Percentiles rank a stretch among this genome's conserved stretches.
These are phyloP conservation scores for Litsea cubeba DNA, from an alignment of 164 flowering plant genomes.

Conservation along the genomic window DNA sequence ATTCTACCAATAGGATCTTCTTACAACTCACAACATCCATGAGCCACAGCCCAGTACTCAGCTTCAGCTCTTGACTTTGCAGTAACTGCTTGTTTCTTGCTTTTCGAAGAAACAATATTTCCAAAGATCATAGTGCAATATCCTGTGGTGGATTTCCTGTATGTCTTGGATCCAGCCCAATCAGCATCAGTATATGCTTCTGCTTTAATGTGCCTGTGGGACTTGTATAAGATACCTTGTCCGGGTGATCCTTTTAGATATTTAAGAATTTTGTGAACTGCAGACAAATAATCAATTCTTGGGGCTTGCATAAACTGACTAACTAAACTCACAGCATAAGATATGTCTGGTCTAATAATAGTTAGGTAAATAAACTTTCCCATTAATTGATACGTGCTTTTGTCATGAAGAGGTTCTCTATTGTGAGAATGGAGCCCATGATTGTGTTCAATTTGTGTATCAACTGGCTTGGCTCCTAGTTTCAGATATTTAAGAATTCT, in stretches of 20 bases:
- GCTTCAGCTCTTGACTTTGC: neutral
- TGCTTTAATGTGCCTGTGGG: neutral
- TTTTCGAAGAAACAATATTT: neutral
- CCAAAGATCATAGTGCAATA: neutral
- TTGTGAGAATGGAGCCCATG: neutral
- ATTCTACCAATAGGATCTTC: neutral
- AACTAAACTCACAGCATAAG: neutral
- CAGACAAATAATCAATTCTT: neutral
- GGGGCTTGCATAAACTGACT: slow-evolving; percentile 1
- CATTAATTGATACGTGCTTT: neutral
- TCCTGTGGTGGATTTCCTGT: neutral
- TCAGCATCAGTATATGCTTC: neutral
- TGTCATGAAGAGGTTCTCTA: neutral
- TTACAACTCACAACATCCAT: neutral
- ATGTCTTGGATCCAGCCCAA: neutral
- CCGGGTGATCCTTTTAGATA: no score
- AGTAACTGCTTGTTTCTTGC: neutral
- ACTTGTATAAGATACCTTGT: neutral
- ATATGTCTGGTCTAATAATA: neutral
- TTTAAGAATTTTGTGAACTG: neutral
- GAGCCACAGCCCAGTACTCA: neutral
- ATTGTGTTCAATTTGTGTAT: neutral
- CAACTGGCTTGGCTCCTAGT: neutral
- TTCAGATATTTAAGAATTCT: neutral
- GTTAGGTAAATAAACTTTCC: neutral